Percentiles rank a stretch among this genome's conserved stretches.
These are phyloP conservation scores for Heteromeles arbutifolia DNA, from an alignment of 306 rosid species.

Conservation along the genomic window DNA sequence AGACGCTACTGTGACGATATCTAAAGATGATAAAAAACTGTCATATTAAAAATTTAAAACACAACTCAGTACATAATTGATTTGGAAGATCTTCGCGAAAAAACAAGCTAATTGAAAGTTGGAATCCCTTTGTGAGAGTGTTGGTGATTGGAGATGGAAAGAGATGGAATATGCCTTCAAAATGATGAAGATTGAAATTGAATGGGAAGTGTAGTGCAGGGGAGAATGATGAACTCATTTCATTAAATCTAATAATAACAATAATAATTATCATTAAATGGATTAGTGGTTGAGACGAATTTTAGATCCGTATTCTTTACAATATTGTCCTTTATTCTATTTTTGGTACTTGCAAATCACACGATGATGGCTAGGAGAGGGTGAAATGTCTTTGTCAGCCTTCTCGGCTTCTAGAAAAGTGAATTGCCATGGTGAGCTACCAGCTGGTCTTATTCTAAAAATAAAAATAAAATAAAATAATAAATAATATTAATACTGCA, in stretches of 20 bases:
- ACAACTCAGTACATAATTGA: background rate
- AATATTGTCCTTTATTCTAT: rapidly evolving
- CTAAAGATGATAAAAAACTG: rapidly evolving
- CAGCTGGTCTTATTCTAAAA: rapidly evolving
- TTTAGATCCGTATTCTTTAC: rapidly evolving
- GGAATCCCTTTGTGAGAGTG: background rate
- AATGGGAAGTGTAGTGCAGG: background rate
- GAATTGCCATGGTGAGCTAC: no score
- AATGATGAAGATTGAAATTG: background rate
- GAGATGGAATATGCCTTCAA: background rate
- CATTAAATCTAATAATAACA: no score
- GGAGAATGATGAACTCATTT: background rate
- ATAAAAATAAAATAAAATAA: no score
- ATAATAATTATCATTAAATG: no score
- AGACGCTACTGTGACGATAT: rapidly evolving
- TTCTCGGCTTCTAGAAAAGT: rapidly evolving
- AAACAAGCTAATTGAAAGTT: background rate
- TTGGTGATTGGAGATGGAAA: background rate
- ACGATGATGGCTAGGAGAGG: rapidly evolving
- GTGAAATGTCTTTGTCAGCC: no score
- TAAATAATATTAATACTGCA: background rate
- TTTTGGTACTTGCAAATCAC: no score
- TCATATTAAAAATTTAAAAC: no score
- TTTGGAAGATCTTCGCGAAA: no score
- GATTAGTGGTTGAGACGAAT: rapidly evolving